Conservation (phyloP, 2,329 filamentous ascomycete species). For the Tympanopsis confertula region DNA sequence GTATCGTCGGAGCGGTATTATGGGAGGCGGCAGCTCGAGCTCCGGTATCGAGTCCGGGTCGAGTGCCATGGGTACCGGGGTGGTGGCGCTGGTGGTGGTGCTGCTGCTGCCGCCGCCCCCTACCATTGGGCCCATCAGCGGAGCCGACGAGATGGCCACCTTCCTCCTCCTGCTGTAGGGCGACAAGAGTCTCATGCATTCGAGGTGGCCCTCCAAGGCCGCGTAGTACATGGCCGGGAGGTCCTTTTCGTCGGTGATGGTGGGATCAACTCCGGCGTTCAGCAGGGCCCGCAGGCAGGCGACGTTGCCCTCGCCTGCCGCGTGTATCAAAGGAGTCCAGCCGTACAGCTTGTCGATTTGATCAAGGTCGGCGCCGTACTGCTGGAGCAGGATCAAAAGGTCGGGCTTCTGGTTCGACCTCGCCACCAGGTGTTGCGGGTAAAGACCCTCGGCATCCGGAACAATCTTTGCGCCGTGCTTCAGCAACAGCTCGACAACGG, state of each 20-base stretch:
- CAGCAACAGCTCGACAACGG: constrained; percentile 75
- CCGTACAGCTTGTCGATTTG: constrained; percentile 92
- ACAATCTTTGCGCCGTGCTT: constrained; percentile 70
- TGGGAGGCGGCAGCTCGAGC: constrained; percentile 84
- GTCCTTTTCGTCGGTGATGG: constrained; percentile 80
- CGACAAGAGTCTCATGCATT: constrained; percentile 82
- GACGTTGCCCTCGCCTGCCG: constrained; percentile 90
- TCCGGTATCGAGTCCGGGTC: constrained; percentile 74
- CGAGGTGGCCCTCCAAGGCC: constrained; percentile 90
- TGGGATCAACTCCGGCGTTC: constrained; percentile 65
- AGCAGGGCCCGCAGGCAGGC: constrained; percentile 74
- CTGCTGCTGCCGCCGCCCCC: constrained; percentile 8
- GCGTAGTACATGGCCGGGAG: constrained; percentile 96
- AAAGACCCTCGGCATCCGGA: constrained; percentile 91
- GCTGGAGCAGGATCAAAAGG: constrained; percentile 67
- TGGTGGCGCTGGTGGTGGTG: constrained; percentile 12
- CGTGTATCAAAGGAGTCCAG: constrained; percentile 94
- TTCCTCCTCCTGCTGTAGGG: constrained; percentile 35
- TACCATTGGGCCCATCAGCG: constrained; percentile 16
- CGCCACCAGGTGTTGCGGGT: constrained; percentile 92
- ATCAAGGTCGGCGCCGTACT: constrained; percentile 80
- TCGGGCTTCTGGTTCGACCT: constrained; percentile 73
- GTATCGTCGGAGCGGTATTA: constrained; percentile 86
- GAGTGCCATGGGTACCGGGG: constrained; percentile 24
- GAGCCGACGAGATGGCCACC: constrained; percentile 23